Base-by-base conservation (phyloP, 495 filamentous ascomycete species). In the Neurospora discreta region DNA sequence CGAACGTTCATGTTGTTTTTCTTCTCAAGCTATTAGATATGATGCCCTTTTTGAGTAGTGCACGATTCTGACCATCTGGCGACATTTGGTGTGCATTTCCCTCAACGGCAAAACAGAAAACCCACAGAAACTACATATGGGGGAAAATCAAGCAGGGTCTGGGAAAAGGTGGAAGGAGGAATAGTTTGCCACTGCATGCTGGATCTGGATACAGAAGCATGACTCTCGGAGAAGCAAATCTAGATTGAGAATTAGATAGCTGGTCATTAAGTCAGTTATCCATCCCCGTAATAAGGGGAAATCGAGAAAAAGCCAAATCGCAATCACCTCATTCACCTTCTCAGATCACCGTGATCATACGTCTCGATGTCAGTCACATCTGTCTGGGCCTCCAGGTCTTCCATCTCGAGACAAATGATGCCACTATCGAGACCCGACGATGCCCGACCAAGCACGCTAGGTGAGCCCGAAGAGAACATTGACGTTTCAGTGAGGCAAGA, bases 1-100 rank as follows among this genome's bases (percentile, higher is more conserved):
- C 60, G 70, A 72, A 76, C 70, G 52, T 65, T 36, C 26, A 65
- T 7, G 33, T 65, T 65, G 52, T 18, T 18, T 9, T 65, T 60
- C 11, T 65, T 65, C 15, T 65, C 33, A 15, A 30, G 13, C 3
- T 33, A 30, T 20, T 65, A 65, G 52, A 65, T 33, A 65, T 33
- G 52, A 33, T 3, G 26, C 15, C 52, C 26, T 33, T 65, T 10
- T 65, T 9, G 52, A 33, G 52, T 18, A 65, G 52, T 65, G 52
- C 52, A 65, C 26, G 3, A 65, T 65, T 65, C 26, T 65, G 52
- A 65, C 52, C 52, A 65, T 65, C 15, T 65, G 52, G 52, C 52
- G 15, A 65, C 52, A 65, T 65, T 65, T 65, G 52, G 52, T 65
- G 52, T 65, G 52, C 52, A 33, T 33, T 65, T 65, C 5, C 33